Evolutionary conservation across 148 eudicot species (phyloP).

Genomic region (Polygonum aviculare): DNA sequence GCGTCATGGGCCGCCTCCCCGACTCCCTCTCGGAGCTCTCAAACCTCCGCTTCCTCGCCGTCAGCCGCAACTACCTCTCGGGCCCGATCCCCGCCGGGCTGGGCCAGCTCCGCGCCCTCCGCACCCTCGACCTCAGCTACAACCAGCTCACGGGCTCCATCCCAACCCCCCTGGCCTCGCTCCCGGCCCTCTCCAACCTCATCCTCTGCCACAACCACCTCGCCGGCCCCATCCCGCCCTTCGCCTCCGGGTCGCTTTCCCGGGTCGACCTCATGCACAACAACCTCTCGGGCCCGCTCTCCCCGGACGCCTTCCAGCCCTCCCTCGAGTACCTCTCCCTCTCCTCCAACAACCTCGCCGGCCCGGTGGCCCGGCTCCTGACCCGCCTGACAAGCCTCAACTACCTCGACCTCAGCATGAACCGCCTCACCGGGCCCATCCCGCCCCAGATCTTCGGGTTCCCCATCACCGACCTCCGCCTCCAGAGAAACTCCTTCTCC

Average conservation of each 20-base stretch:
- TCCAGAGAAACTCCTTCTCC: conserved; percentile 56
- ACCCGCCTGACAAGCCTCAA: conserved; percentile 31
- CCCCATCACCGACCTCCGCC: conserved; percentile 50
- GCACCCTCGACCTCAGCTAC: conserved; percentile 67
- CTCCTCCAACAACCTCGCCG: conserved; percentile 53
- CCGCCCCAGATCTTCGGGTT: conserved; percentile 45
- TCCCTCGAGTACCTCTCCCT: conserved; percentile 59
- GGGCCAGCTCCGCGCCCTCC: conserved; percentile 31
- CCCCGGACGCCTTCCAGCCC: conserved; percentile 37
- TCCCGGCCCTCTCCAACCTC: conserved; percentile 47
- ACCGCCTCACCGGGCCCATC: conserved; percentile 66
- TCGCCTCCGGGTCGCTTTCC: conserved; percentile 31
- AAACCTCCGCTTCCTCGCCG: conserved; percentile 48
- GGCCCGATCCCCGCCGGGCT: conserved; percentile 55
- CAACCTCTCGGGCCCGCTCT: conserved; percentile 46
- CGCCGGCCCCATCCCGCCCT: conserved; percentile 45
- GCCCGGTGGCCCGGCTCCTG: conserved; percentile 43
- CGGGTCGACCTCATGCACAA: conserved; percentile 83
- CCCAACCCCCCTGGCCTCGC: conserved; percentile 37
- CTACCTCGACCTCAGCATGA: conserved; percentile 59
- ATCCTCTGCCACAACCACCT: conserved; percentile 55
- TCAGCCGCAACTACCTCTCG: conserved; percentile 57
- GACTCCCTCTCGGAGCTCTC: conserved; percentile 33
- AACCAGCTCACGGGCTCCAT: conserved; percentile 69
- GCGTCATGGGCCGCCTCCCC: conserved; percentile 53